A percentile compares a stretch with the other conserved stretches of the same genome.
Conservation (phyloP, 169 alveolate species). For the Eimeria praecox region DNA sequence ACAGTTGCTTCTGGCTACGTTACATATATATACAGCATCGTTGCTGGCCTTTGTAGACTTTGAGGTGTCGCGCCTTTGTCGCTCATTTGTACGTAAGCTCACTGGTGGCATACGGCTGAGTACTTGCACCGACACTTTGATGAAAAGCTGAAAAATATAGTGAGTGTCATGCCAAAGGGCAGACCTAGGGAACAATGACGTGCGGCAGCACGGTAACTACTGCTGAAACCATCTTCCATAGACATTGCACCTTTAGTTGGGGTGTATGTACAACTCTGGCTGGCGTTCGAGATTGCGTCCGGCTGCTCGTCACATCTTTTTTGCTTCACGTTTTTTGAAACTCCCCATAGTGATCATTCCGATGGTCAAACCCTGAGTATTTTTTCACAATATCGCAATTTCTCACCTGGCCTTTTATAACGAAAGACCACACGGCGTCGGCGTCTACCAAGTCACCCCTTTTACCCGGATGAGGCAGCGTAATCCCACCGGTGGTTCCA, state of each 20-base stretch:
- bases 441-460: neutral
- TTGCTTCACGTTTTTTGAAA: slow-evolving; percentile 9
- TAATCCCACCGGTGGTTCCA: neutral
- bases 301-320: slow-evolving; percentile 48
- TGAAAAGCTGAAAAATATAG: neutral
- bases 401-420: neutral
- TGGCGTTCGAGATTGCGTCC: neutral
- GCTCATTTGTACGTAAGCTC: neutral
- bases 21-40: neutral
- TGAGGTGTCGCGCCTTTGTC: neutral
- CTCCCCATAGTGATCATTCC: neutral
- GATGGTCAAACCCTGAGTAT: neutral
- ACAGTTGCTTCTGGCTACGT: neutral
- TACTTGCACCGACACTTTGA: neutral
- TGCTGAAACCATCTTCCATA: neutral
- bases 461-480: neutral
- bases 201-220: neutral
- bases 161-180: neutral
- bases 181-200: neutral
- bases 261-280: slow-evolving; percentile 38
- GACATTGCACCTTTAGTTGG: neutral
- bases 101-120: neutral
- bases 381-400: slow-evolving; percentile 3
- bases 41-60: neutral
- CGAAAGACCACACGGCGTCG: neutral